phyloP scores from a whole-genome alignment of 2,329 filamentous ascomycete genomes.

The Botryotinia calthae region DNA sequence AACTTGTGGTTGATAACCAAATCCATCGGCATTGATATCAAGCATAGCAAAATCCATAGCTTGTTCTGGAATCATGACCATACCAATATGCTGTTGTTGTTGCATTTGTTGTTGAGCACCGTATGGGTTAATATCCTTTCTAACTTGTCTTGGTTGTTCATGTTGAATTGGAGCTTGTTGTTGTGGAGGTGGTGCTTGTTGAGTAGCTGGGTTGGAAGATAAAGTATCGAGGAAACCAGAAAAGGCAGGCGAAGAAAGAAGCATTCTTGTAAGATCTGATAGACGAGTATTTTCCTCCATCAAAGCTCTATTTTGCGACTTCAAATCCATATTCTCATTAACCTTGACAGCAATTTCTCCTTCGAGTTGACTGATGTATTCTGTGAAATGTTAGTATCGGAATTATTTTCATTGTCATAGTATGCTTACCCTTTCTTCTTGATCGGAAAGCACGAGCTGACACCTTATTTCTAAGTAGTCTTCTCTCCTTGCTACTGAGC shows the following conservation, averaged over 20 bases:
- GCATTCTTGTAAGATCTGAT: conserved; percentile 74
- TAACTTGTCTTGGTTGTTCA: conserved; percentile 48
- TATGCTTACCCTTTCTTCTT: conserved; percentile 83
- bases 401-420: background rate
- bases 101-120: conserved; percentile 51
- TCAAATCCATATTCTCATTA: conserved; percentile 78
- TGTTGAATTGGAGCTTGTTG: conserved; percentile 26
- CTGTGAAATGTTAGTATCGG: conserved; percentile 58
- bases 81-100: conserved; percentile 63
- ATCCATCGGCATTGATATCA: conserved; percentile 54
- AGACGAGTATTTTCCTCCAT: conserved; percentile 82
- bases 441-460: conserved; percentile 96
- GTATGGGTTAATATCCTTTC: conserved; percentile 67
- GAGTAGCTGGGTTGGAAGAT: conserved; percentile 55
- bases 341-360: conserved; percentile 80
- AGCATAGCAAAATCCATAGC: conserved; percentile 72
- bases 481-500: conserved; percentile 94
- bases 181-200: conserved; percentile 39
- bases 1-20: conserved; percentile 65
- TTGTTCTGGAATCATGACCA: conserved; percentile 82
- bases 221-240: conserved; percentile 74
- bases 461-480: conserved; percentile 98
- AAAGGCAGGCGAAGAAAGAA: conserved; percentile 78
- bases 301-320: conserved; percentile 76
- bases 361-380: conserved; percentile 96